These are phyloP conservation scores for Bassia scoparia DNA, from an alignment of 148 eudicot species.

Conservation along the genomic window DNA sequence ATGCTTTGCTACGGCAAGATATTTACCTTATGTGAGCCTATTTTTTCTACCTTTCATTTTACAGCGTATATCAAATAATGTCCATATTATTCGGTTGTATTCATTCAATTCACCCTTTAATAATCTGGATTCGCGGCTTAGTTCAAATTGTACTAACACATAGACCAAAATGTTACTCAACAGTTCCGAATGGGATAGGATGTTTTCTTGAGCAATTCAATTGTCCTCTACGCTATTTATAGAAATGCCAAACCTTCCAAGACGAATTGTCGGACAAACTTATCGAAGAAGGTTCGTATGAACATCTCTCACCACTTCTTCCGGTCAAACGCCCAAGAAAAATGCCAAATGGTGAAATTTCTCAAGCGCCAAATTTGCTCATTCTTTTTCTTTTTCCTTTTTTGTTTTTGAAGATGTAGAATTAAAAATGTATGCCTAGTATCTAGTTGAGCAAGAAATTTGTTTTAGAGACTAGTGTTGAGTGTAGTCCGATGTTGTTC, in stretches of 20 bases:
- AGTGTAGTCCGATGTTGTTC: too few species aligned
- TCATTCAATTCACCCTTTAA: too few species aligned
- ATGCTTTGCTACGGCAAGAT: conserved; percentile 34
- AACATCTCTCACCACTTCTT: not conserved
- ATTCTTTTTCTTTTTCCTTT: not conserved
- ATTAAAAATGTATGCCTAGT: too few species aligned
- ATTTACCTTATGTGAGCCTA: conserved; percentile 20
- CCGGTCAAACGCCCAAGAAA: conserved; percentile 7
- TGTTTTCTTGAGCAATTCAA: conserved; percentile 35
- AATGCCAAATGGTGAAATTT: conserved; percentile 5
- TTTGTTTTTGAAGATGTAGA: too few species aligned
- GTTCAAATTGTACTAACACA: too few species aligned
- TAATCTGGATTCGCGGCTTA: too few species aligned
- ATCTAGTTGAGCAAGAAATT: too few species aligned
- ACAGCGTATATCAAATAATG: too few species aligned
- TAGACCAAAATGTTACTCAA: not conserved
- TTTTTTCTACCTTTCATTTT: not conserved
- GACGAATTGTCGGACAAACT: conserved; percentile 19
- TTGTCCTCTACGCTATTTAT: conserved; percentile 31
- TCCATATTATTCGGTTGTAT: too few species aligned
- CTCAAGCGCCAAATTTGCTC: not conserved
- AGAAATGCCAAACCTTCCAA: conserved; percentile 31
- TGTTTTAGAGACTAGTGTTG: too few species aligned
- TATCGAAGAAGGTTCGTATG: conserved; percentile 20
- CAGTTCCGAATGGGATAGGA: conserved; percentile 49